A percentile compares a stretch with the other conserved stretches of the same genome.
These are phyloP conservation scores for Saturnispora zaruensis DNA, from an alignment of 805 yeast species.

Conservation along the genomic window DNA sequence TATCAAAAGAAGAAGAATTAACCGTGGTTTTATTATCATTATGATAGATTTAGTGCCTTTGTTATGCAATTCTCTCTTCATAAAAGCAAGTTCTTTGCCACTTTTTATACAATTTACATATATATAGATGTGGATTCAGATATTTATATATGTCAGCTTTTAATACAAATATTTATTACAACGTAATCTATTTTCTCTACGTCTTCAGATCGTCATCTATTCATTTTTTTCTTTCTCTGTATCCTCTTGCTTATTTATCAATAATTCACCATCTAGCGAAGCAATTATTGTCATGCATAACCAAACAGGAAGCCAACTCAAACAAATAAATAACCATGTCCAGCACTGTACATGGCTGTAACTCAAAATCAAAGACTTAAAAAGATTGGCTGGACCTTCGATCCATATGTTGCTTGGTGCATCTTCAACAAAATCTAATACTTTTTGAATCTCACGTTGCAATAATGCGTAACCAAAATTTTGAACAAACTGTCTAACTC, in stretches of 20 bases:
- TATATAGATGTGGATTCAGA: neutral
- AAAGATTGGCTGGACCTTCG: conserved; percentile 33
- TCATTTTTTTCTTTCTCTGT: conserved; percentile 11
- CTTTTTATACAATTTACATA: neutral
- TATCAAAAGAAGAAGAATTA: no score
- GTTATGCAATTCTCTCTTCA: neutral
- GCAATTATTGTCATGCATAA: conserved; percentile 24
- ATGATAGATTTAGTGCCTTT: no score
- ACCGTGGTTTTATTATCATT: no score
- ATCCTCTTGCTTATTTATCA: conserved; percentile 5
- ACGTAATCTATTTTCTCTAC: neutral
- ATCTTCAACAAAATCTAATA: conserved; percentile 14
- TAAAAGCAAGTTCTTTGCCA: neutral
- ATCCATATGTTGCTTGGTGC: conserved; percentile 11
- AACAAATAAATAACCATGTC: conserved; percentile 71
- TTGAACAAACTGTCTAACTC: conserved; percentile 25
- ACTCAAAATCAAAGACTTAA: conserved; percentile 47
- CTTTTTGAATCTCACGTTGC: conserved; percentile 14
- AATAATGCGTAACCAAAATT: conserved; percentile 18
- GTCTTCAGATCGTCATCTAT: neutral
- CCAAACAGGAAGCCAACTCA: conserved; percentile 88
- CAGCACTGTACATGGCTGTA: conserved; percentile 69
- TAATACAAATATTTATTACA: neutral
- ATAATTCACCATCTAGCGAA: conserved; percentile 16
- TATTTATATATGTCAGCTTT: neutral